Conservation (phyloP, 2,329 filamentous ascomycete genomes). For the Aspergillus awamori region DNA sequence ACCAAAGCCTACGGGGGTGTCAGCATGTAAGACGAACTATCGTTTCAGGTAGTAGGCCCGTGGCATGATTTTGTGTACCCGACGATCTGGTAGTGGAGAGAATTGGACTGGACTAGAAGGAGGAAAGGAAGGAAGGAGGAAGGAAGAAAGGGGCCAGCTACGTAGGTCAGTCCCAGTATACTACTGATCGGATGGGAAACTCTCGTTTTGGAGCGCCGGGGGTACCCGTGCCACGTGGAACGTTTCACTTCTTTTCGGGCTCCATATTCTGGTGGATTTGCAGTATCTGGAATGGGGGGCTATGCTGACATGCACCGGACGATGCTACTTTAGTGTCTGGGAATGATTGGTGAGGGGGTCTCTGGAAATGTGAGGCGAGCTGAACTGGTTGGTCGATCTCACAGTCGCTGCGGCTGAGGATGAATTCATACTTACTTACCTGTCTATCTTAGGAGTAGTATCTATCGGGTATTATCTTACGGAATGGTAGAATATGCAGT, state of each 20-base stretch:
- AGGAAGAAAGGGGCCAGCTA: not conserved
- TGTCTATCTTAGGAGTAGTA: too few species aligned
- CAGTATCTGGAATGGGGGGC: not conserved
- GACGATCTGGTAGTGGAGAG: not conserved
- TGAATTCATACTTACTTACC: too few species aligned
- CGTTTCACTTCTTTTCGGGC: not conserved
- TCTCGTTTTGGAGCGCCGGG: not conserved
- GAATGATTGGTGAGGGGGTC: not conserved
- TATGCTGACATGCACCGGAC: not conserved
- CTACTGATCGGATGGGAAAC: not conserved
- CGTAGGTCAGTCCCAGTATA: not conserved
- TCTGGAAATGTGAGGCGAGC: not conserved
- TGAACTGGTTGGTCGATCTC: not conserved
- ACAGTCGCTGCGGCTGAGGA: not conserved
- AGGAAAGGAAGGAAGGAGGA: not conserved
- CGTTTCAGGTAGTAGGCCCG: not conserved
- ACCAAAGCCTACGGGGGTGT: not conserved
- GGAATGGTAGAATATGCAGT: not conserved
- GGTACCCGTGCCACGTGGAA: not conserved
- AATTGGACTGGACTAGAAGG: not conserved
- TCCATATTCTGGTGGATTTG: not conserved
- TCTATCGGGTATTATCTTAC: too few species aligned
- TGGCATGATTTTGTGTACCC: not conserved
- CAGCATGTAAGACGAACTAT: not conserved
- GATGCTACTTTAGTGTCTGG: not conserved